A percentile compares a stretch with the other conserved stretches of the same genome.
These are phyloP conservation scores for Talaromyces sp. DNA, from an alignment of 2,329 filamentous ascomycete genomes.

Conservation along the genomic window DNA sequence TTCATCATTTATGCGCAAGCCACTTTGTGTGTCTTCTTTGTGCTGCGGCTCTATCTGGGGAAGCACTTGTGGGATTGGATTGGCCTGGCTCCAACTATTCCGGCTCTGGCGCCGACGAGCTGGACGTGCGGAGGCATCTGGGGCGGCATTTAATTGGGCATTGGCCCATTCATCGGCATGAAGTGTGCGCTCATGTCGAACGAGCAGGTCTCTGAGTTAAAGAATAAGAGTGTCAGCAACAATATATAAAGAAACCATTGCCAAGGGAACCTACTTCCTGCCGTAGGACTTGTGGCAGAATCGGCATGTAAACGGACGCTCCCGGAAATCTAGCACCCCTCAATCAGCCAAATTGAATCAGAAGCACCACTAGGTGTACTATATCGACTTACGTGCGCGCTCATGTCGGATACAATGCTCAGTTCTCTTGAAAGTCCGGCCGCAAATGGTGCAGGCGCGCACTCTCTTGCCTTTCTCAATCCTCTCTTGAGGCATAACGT, in stretches of 20 bases:
- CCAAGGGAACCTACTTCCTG: slow-evolving; percentile 30
- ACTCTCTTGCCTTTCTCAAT: slow-evolving; percentile 21
- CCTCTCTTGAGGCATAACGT: slow-evolving; percentile 20
- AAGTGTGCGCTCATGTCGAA: slow-evolving; percentile 36
- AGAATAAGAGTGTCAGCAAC: slow-evolving; percentile 13
- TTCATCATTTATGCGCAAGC: slow-evolving; percentile 19
- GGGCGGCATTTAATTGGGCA: slow-evolving; percentile 15
- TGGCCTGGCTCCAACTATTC: slow-evolving; percentile 10
- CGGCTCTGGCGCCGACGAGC: slow-evolving; percentile 19
- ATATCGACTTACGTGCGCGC: slow-evolving; percentile 28
- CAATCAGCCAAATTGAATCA: not conserved
- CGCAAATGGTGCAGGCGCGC: slow-evolving; percentile 31
- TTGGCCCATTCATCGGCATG: slow-evolving; percentile 31
- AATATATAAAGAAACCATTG: not conserved
- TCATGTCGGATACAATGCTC: slow-evolving; percentile 39
- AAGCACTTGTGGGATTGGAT: not conserved
- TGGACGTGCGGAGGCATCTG: slow-evolving; percentile 14
- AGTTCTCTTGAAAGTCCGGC: slow-evolving; percentile 34
- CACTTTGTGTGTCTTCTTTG: slow-evolving; percentile 11
- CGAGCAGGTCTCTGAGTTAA: slow-evolving; percentile 33
- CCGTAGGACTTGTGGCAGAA: slow-evolving; percentile 36
- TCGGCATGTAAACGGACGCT: slow-evolving; percentile 34
- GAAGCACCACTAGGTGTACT: not conserved
- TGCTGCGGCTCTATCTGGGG: slow-evolving; percentile 11
- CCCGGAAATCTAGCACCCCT: slow-evolving; percentile 30